phyloP scores from a whole-genome alignment of 805 yeast species.

The Starmerella davenportii region DNA sequence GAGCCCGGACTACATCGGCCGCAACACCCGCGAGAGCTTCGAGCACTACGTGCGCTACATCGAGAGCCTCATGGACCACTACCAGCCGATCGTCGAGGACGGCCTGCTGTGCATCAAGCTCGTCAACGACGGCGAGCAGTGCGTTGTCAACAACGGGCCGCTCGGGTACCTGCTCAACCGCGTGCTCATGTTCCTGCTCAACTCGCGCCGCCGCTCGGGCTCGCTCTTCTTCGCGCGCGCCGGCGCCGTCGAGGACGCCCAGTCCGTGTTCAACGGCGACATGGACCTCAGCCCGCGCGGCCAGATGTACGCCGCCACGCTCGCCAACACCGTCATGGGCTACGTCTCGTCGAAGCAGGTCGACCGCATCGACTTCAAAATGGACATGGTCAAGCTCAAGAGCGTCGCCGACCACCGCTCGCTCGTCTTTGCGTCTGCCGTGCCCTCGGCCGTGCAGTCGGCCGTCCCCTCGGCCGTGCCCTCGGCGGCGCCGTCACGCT shows the following conservation, averaged over 20 bases:
- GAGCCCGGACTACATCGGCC: conserved; percentile 70
- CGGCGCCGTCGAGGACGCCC: conserved; percentile 30
- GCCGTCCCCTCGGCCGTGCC: conserved; percentile 8
- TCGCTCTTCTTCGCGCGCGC: conserved; percentile 71
- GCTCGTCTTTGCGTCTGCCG: conserved; percentile 10
- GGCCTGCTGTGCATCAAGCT: conserved; percentile 62
- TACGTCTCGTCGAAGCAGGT: conserved; percentile 20
- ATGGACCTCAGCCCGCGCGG: conserved; percentile 72
- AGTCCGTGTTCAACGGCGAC: conserved; percentile 49
- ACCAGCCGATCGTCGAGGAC: conserved; percentile 50
- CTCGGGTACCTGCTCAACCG: conserved; percentile 81
- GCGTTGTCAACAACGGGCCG: conserved; percentile 62
- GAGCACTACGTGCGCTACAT: conserved; percentile 62
- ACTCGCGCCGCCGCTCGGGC: conserved; percentile 70
- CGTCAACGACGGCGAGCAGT: conserved; percentile 74
- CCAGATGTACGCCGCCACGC: conserved; percentile 39
- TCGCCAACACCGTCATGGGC: conserved; percentile 39
- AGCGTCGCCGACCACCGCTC: conserved; percentile 13
- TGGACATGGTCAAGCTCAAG: conserved; percentile 10
- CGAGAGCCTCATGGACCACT: conserved; percentile 44
- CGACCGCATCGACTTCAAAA: conserved; percentile 8
- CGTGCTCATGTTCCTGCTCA: conserved; percentile 82
- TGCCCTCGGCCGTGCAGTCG: conserved; percentile 7
- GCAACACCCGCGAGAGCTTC: conserved; percentile 60
- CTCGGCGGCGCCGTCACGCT: conserved; percentile 1